Conservation (phyloP, 345 rosid genomes). For the Aegle marmelos region DNA sequence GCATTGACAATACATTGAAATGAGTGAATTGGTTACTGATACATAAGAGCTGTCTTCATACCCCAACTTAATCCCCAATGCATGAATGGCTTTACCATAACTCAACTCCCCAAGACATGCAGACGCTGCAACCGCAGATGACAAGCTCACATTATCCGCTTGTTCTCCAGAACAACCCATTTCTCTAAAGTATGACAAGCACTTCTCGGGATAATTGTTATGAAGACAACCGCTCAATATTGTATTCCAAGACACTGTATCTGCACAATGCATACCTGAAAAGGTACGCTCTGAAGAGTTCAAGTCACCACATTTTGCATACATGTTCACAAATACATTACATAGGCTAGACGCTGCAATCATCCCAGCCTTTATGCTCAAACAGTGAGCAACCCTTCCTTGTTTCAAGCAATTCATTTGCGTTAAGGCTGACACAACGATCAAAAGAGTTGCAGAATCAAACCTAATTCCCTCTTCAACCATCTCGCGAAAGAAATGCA, state of each 20-base stretch:
- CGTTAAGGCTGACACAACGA: constrained; percentile 34
- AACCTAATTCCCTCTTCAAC: constrained; percentile 35
- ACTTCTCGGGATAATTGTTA: constrained; percentile 33
- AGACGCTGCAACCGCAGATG: constrained; percentile 50
- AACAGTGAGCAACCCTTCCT: constrained; percentile 40
- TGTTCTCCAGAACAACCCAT: constrained; percentile 38
- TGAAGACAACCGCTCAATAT: constrained; percentile 45
- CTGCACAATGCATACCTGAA: constrained; percentile 35
- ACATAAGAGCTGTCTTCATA: constrained; percentile 18
- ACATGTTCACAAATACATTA: constrained; percentile 54
- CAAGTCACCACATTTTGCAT: constrained; percentile 54
- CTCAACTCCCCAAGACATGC: constrained; percentile 34
- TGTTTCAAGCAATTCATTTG: constrained; percentile 19
- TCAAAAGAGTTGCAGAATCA: constrained; percentile 57
- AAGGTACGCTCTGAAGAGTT: constrained; percentile 41
- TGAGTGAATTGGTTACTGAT: constrained; percentile 54
- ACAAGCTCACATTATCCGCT: constrained; percentile 46
- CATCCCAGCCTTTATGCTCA: constrained; percentile 43
- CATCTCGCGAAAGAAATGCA: constrained; percentile 40
- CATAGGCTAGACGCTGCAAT: constrained; percentile 38
- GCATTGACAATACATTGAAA: constrained; percentile 48
- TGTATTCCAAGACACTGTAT: constrained; percentile 64
- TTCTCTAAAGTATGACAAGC: constrained; percentile 39
- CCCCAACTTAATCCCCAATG: constrained; percentile 39
- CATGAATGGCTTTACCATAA: constrained; percentile 43